Percentiles rank a stretch among this genome's conserved stretches.
These are phyloP conservation scores for Euphrasia arctica DNA, from an alignment of 305 asterid species.

Conservation along the genomic window DNA sequence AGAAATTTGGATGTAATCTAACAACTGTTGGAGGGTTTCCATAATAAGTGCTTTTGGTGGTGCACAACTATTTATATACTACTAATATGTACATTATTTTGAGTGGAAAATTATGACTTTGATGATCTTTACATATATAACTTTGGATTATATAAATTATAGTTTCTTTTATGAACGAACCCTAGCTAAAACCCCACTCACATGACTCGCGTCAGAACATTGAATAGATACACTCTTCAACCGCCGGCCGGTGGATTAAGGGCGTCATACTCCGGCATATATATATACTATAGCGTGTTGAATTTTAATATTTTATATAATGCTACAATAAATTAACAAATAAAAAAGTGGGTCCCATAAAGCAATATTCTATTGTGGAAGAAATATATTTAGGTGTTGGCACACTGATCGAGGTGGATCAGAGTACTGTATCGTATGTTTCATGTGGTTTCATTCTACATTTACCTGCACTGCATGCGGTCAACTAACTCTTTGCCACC, in stretches of 20 bases:
- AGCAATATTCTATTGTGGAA: slow-evolving; percentile 20
- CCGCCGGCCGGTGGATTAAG: slow-evolving; percentile 1
- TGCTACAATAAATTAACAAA: not conserved
- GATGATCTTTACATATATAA: not conserved
- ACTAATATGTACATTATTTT: not conserved
- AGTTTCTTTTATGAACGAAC: slow-evolving; percentile 30
- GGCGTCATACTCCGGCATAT: slow-evolving; percentile 18
- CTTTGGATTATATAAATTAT: slow-evolving; percentile 22
- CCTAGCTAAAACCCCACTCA: slow-evolving; percentile 65
- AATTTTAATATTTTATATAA: not conserved
- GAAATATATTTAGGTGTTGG: slow-evolving; percentile 30
- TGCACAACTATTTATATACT: slow-evolving; percentile 16
- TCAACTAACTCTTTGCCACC: too few relatives aligned
- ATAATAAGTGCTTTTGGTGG: slow-evolving; percentile 39
- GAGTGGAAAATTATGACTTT: slow-evolving; percentile 19
- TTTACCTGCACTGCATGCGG: slow-evolving; percentile 34
- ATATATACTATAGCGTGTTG: not conserved
- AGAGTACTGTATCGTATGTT: slow-evolving; percentile 41
- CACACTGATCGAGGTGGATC: slow-evolving; percentile 81
- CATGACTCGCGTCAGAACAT: slow-evolving; percentile 65
- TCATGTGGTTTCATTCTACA: slow-evolving; percentile 38
- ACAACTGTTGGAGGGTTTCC: slow-evolving; percentile 29
- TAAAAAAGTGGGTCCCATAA: not conserved
- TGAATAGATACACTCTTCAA: slow-evolving; percentile 24
- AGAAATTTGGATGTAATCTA: slow-evolving; percentile 46